phyloP scores from a whole-genome alignment of 257 asterid species.

The Scutellaria baicalensis region DNA sequence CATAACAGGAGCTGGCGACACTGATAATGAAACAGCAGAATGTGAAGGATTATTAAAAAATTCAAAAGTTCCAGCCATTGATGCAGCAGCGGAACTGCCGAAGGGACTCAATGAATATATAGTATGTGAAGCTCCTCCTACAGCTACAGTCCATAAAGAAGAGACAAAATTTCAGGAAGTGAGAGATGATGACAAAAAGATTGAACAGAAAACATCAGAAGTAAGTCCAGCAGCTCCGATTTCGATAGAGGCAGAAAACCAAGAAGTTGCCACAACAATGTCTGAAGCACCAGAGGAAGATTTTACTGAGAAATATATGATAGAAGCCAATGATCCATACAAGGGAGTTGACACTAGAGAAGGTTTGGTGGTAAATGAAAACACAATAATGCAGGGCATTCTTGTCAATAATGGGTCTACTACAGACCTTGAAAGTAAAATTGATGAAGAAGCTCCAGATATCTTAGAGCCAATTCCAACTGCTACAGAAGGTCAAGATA shows the following conservation, averaged over 20 bases:
- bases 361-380: conserved; percentile 1
- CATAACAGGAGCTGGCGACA: conserved; percentile 8
- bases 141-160: conserved; percentile 12
- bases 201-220: conserved; percentile 18
- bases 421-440: conserved; percentile 4
- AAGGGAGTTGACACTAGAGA: conserved; percentile 2
- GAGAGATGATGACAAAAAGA: background rate
- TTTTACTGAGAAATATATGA: background rate
- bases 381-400: conserved; percentile 14
- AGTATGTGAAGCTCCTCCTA: conserved; percentile 5
- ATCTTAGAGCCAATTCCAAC: background rate
- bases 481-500: conserved; percentile 15
- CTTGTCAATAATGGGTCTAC: conserved; percentile 12
- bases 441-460: conserved; percentile 17
- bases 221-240: conserved; percentile 25
- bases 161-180: conserved; percentile 24
- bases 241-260: conserved; percentile 28
- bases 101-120: conserved; percentile 5
- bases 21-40: background rate
- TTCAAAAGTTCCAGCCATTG: background rate
- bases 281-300: conserved; percentile 1
- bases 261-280: conserved; percentile 3
- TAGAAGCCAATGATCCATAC: background rate
- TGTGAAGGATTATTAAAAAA: conserved; percentile 10
- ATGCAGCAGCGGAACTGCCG: conserved; percentile 9